Evolutionary conservation across 805 yeast genomes (phyloP), one percentile per base, ranked within the genome.

Genomic region (Scheffersomyces lignosus): DNA sequence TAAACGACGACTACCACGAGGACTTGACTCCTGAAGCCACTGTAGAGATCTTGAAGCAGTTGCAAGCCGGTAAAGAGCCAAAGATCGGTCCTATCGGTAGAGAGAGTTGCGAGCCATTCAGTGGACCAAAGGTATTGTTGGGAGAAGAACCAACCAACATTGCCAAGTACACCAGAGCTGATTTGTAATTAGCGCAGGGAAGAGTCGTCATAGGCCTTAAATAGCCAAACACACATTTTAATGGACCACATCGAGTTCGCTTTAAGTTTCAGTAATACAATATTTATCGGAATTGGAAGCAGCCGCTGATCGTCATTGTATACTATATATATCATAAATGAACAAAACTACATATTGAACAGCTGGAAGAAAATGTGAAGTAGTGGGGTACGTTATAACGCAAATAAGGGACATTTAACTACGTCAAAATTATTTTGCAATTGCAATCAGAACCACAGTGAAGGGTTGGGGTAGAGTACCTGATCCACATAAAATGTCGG

Each of bases 1-100:
- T 87, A 36, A 86, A 85, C 62, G 95, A 87, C 64, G 89, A 83
- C 58, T 87, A 70, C 65, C 82, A 73, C 55, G 96, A 87, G 66
- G 96, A 87, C 62, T 73, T 87, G 63, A 83, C 90, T 24, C 72
- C 80, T 16, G 83, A 82, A 45, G 73, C 76, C 31, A 77, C 84
- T 18, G 73, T 76, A 24, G 71, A 73, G 43, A 60, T 87, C 31
- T 73, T 87, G 57, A 73, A 80, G 45, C 79, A 74, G 37, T 70
- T 86, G 45, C 79, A 78, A 58, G 71, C 63, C 18, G 95, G 91
- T 39, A 75, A 77, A 55, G 68, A 69, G 29, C 60, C 64, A 27
- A 54, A 58, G 43, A 70, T 77, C n/a, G 96, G 96, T 18, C 90
- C 91, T 4, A 79, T 80, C 42, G 79, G 78, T 27, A 80, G 95